Percentiles rank a stretch among this genome's conserved stretches.
These are phyloP conservation scores for Yamadazyma kanchanaburiensis DNA, from an alignment of 1,139 yeast genomes.

Conservation along the genomic window DNA sequence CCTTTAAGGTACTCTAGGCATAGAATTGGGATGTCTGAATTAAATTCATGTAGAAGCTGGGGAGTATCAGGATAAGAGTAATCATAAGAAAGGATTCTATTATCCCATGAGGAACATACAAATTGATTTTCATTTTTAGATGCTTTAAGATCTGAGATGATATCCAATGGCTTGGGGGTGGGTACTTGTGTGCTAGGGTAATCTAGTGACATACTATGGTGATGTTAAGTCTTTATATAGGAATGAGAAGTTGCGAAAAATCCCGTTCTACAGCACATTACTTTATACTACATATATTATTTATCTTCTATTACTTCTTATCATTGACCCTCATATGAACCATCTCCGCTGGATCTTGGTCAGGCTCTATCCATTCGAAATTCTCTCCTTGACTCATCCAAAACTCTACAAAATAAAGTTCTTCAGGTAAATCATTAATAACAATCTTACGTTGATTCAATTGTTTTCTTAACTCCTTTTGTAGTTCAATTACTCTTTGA, in stretches of 20 bases:
- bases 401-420: slow-evolving; percentile 33
- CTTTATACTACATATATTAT: too few relatives aligned
- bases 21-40: slow-evolving; percentile 17
- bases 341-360: slow-evolving; percentile 45
- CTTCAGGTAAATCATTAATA: slow-evolving; percentile 32
- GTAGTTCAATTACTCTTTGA: slow-evolving; percentile 13
- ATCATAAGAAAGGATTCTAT: slow-evolving; percentile 34
- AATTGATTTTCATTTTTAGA: slow-evolving; percentile 25
- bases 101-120: slow-evolving; percentile 42
- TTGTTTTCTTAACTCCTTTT: slow-evolving; percentile 21
- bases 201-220: slow-evolving; percentile 1
- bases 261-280: too few relatives aligned
- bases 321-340: too few relatives aligned
- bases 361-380: slow-evolving; percentile 47
- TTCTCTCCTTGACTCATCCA: slow-evolving; percentile 35
- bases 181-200: slow-evolving; percentile 7
- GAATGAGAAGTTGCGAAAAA: background rate
- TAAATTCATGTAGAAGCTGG: slow-evolving; percentile 11
- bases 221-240: slow-evolving; percentile 1
- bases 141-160: slow-evolving; percentile 30
- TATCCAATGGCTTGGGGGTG: slow-evolving; percentile 22
- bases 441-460: slow-evolving; percentile 28
- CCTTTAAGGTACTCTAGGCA: slow-evolving; percentile 14
- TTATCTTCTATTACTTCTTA: too few relatives aligned
- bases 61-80: slow-evolving; percentile 12